Evolutionary conservation across 139 green algal genomes (phyloP), one percentile per base, ranked within the genome.

Genomic region (Spirogloea muscicola): DNA sequence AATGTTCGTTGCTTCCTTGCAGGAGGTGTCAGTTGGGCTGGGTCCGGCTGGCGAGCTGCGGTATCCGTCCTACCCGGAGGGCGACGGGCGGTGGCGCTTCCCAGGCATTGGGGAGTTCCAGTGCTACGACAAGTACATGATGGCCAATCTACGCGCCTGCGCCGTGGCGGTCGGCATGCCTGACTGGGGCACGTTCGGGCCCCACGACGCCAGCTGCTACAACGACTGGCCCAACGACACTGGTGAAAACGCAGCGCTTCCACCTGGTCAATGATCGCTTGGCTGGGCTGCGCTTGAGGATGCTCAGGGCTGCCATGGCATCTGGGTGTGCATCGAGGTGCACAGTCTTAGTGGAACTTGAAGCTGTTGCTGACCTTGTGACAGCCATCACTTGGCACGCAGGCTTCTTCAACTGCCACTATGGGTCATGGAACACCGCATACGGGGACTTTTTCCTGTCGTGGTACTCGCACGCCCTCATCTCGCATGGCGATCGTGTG

Each of bases 81-180:
- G 72, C 21, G 74, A 77, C 41, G 74, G 74, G 3, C 63, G 74
- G 49, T 98, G 94, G 94, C 86, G 88, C 9, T 98, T 98, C 74
- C 94, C 94, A 4, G 94, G 94, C 25, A 88, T 98, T 5, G 94
- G 94, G 34, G 90, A 98, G 83, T 98, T 97, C 84, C 94, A 98
- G 84, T 98, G 94, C 86, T 97, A 96, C 71, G 94, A 98, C 84
- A 84, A 83, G 66, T 95, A 93, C 85, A 96, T 96, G 91, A 86
- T 97, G 16, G 82, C 72, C 5, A 72, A 88, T 68, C 74, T 98
- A 42, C 63, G 76, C 27, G 39, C 55, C 4, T 73, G 84, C 34
- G 93, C 93, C 3, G 58, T 88, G 9, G 81, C 72, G 3, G 86
- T 82, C 0, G 92, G 92, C 18, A 85, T 88, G 21, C 88, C 90